phyloP scores from a whole-genome alignment of 176 grass and related monocot genomes.

The Rhipidocladum racemiflorum region DNA sequence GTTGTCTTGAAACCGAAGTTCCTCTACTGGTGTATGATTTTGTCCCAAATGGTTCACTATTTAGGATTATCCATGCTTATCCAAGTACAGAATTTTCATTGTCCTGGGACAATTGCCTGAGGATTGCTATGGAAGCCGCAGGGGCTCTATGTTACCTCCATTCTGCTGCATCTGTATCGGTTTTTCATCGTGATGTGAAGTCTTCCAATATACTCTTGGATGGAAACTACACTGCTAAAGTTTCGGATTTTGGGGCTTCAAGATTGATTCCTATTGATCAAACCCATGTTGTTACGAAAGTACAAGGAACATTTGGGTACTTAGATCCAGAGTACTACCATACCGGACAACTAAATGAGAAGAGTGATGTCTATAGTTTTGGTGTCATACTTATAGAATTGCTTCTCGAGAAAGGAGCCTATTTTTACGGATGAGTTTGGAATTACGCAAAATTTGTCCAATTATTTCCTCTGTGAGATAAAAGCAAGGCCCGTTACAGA shows the following conservation, averaged over 20 bases:
- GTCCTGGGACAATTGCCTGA: slow-evolving; percentile 7
- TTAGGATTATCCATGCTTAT: not conserved
- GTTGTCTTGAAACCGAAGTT: not conserved
- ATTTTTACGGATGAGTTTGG: not conserved
- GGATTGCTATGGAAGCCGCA: not conserved
- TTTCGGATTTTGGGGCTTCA: too few relatives aligned
- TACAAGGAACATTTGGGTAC: too few relatives aligned
- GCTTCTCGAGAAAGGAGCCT: too few relatives aligned
- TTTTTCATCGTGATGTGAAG: slow-evolving; percentile 34
- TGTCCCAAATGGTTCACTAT: slow-evolving; percentile 21
- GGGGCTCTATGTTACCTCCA: slow-evolving; percentile 4
- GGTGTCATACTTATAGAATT: too few relatives aligned
- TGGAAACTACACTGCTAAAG: too few relatives aligned
- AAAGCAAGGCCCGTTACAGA: not conserved
- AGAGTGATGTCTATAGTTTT: too few relatives aligned
- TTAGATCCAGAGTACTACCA: too few relatives aligned
- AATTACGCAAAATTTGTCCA: too few relatives aligned
- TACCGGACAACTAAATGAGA: too few relatives aligned
- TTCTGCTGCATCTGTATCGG: not conserved
- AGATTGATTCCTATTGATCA: too few relatives aligned
- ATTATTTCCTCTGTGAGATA: not conserved
- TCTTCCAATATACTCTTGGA: slow-evolving; percentile 12
- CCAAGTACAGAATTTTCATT: not conserved
- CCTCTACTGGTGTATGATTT: not conserved
- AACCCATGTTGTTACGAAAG: too few relatives aligned